Percentiles rank a stretch among this genome's conserved stretches.
Evolutionary conservation across 176 grass and related monocot genomes (phyloP).

Genomic region (Lolium perenne): DNA sequence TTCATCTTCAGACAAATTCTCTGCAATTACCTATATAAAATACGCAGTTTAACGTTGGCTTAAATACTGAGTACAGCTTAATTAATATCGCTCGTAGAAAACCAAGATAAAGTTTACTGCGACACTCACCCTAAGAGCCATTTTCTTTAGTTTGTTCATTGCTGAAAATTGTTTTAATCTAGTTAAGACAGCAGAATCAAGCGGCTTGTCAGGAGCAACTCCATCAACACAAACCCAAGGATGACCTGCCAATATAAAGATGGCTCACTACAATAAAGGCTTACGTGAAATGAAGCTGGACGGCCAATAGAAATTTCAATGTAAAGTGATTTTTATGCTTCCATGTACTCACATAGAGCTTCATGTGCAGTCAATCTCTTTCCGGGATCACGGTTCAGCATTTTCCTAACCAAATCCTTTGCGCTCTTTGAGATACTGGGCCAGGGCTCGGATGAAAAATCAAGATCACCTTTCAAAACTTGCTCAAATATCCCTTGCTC

Average conservation of each 20-base stretch:
- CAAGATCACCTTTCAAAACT: constrained; percentile 65
- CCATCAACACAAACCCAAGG: constrained; percentile 80
- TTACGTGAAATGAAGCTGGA: constrained; percentile 14
- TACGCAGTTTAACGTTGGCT: constrained; percentile 32
- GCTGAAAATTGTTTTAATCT: constrained; percentile 84
- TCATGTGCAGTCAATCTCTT: constrained; percentile 82
- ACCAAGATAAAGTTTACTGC: neutral
- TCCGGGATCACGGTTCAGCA: constrained; percentile 61
- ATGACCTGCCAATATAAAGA: constrained; percentile 60
- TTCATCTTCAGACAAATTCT: constrained; percentile 93
- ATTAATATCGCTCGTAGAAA: constrained; percentile 32
- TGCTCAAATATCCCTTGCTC: constrained; percentile 85
- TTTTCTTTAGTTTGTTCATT: constrained; percentile 88
- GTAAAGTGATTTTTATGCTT: constrained; percentile 6
- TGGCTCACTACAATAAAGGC: constrained; percentile 25
- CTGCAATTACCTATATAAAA: constrained; percentile 80
- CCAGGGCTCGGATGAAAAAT: constrained; percentile 68
- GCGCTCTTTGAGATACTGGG: constrained; percentile 71
- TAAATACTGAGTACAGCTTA: constrained; percentile 33
- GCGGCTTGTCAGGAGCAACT: constrained; percentile 75
- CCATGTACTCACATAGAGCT: constrained; percentile 60
- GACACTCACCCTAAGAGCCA: constrained; percentile 67
- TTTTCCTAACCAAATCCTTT: constrained; percentile 77
- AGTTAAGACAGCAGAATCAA: constrained; percentile 78
- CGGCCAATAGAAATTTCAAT: constrained; percentile 9